Evolutionary conservation across 2,329 filamentous ascomycete species (phyloP), one percentile per base, ranked within the genome.

Genomic region (Ceratocystis ficicola): DNA sequence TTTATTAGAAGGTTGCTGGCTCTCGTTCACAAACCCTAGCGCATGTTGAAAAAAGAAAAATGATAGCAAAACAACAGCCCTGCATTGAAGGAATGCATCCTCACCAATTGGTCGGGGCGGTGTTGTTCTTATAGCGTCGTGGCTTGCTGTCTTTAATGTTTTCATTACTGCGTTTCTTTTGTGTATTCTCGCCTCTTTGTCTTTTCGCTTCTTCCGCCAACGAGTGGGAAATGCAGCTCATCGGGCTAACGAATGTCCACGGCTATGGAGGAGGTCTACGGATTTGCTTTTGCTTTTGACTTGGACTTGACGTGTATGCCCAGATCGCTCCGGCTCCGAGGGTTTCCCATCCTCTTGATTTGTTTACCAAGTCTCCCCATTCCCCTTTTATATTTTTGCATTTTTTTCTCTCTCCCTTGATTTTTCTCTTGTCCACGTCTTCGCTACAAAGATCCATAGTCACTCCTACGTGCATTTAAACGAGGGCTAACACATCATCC

Each of bases 401-500:
- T 36, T 20, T 36, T 30, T 59, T 59, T 3, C 5, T 15, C 28
- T 36, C 55, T 41, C 36, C 36, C 36, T 41, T 41, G 36, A 41
- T 15, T 41, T 41, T 41, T 41, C 36, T 41, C 36, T 41, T 36
- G 55, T 59, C 55, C 55, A 59, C 28, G 55, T 59, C 55, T 59
- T 32, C 25, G 15, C 25, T 30, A 36, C 22, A 41, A 41, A 41
- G 36, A 52, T 10, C 48, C 48, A 52, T 52, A 52, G 10, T 30
- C 55, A 28, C 32, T 25, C 25, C 55, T 25, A n/a, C 55, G 3
- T 59, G 55, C 55, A 59, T 59, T n/a, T 25, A 59, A 59, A 59
- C 55, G 55, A 59, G 55, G 36, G 55, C 55, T 36, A 41, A 59
- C 55, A 59, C 55, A 59, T 59, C 55, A 59, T 36, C 55, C 30